Evolutionary conservation across 2,329 filamentous ascomycete genomes (phyloP), one percentile per base, ranked within the genome.

Genomic region (Trichoderma atrobrunneum): DNA sequence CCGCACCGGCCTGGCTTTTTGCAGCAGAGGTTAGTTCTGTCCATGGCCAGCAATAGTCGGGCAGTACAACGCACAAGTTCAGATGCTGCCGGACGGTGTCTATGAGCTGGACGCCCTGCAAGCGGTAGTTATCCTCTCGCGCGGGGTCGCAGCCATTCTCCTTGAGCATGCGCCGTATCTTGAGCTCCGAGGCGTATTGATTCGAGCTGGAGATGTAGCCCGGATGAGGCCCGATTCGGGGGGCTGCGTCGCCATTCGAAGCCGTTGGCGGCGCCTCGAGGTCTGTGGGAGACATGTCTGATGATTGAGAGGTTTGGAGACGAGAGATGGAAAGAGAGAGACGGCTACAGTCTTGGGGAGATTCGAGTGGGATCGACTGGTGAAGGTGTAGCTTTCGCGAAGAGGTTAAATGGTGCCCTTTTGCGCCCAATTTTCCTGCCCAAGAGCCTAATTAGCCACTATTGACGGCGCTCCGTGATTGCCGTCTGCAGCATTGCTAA

Each of bases 51-150:
- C 28, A 12, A 34, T 11, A 21, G 57, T 30, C 14, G 5, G 57
- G 69, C 26, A 71, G 43, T 62, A 72, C 5, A 59, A 84, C 91
- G 77, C 84, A 96, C 92, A 99, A 83, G 76, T 93, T 91, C 65
- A 99, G 85, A 26, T 89, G 88, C 77, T 91, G 90, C 62, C 95
- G 89, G 56, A 97, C 92, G 73, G 90, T 92, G 78, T 98, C 93
- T 74, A 99, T 95, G 86, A 95, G 92, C 72, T 93, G 89, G 11
- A 98, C 91, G 21, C 95, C 96, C 78, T 96, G 93, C 59, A 98
- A 83, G 67, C 95, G 90, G 75, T 93, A 90, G 73, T 84, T 89
- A 78, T 95, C 93, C 80, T 98, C 95, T 72, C 92, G 90, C 48
- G 92, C 89, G 66, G 93, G 90, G 78, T 93, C 92, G 77, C 91